Evolutionary conservation across 1,139 yeast species (phyloP), one percentile per base, ranked within the genome.

Genomic region (Nakaseomyces kungkrabaensis): DNA sequence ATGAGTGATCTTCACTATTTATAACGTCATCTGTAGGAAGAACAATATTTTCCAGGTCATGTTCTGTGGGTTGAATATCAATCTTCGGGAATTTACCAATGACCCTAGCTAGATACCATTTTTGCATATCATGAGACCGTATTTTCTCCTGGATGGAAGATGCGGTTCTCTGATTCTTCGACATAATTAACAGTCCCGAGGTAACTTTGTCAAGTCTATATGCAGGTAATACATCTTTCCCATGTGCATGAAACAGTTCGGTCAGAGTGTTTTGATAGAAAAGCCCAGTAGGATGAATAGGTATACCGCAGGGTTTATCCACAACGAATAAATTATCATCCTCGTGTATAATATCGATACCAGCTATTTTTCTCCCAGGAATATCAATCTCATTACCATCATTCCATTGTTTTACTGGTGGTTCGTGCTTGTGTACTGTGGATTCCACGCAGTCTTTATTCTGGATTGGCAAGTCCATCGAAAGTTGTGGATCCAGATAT

Each of bases 261-360:
- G 82, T 77, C 25, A 85, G 61, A 0, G 87, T 73, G 59, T 86
- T 84, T 57, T 73, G 74, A 53, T 69, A 68, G 60, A 78, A 85
- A 50, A 75, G 75, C 4, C 88, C 87, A 0, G 86, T 78, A 0
- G 95, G 95, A 65, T 86, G 95, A 1, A 86, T 81, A 0, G 95
- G 94, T 0, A 85, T 70, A 0, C 95, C 95, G 8, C 78, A 70
- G 0, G 95, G 95, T 59, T 86, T 86, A 62, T 82, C 74, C 1
- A 85, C 72, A 22, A 86, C 87, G 3, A 86, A 52, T 1, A 79
- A 49, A 4, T 75, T 70, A 1, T 71, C 72, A 58, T 75, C 74
- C 52, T 79, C 76, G 57, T 62, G 68, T 0, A 84, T 59, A 0
- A 80, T 68, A 24, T 73, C 70, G 4, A 81, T 59, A 0, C 65